Conservation (phyloP, 352 stramenopile genomes). For the Saprolegnia diclina region DNA sequence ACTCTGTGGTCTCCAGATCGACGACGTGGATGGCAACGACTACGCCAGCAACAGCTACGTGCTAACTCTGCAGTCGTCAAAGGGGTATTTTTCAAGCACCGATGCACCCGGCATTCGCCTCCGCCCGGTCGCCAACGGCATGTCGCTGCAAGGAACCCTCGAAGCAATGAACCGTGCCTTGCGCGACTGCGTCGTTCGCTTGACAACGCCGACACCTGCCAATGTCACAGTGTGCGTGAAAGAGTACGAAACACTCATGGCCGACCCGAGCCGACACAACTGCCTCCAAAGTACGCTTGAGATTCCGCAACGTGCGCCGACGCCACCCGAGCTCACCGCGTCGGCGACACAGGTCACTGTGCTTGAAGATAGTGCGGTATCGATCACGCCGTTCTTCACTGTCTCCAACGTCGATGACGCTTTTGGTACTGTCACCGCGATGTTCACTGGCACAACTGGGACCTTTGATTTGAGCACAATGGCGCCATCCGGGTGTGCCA, state of each 20-base stretch:
- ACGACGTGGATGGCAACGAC: background rate
- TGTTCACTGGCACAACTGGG: background rate
- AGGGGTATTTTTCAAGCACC: background rate
- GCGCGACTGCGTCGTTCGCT: background rate
- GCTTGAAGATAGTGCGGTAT: background rate
- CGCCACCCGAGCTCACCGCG: background rate
- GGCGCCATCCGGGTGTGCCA: background rate
- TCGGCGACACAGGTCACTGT: background rate
- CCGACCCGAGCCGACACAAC: too few relatives aligned
- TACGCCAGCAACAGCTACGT: constrained; percentile 3
- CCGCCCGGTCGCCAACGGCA: background rate
- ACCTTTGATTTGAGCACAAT: background rate
- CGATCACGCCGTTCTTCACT: background rate
- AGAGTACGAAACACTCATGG: background rate
- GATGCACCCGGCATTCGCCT: background rate
- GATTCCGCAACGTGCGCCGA: background rate
- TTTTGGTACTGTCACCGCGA: background rate
- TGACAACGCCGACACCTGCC: background rate
- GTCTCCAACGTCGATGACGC: background rate
- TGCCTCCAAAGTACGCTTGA: background rate
- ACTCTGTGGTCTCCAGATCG: background rate
- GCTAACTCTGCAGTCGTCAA: background rate
- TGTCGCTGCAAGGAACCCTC: background rate
- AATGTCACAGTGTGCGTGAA: background rate
- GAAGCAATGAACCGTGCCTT: background rate